phyloP scores from a whole-genome alignment of 345 rosid species.

The Psidium guajava region DNA sequence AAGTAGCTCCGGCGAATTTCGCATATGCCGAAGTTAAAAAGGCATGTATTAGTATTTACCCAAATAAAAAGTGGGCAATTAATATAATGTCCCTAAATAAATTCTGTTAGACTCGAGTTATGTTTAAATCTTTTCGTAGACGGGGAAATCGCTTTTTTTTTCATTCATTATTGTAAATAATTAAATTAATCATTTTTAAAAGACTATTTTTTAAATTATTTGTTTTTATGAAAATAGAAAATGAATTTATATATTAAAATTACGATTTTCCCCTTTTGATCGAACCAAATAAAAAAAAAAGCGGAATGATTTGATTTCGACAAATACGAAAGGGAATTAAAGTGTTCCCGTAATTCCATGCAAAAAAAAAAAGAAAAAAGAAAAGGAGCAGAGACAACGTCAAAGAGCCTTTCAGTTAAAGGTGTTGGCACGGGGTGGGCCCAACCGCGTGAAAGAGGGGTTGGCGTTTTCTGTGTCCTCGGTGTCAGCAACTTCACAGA shows the following conservation, averaged over 20 bases:
- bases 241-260: too few species aligned
- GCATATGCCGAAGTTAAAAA: not conserved
- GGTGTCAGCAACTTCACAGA: not conserved
- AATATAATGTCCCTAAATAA: fast-evolving
- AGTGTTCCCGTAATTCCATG: not conserved
- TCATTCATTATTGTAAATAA: not conserved
- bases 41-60: not conserved
- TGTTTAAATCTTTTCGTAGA: fast-evolving
- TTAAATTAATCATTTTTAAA: fast-evolving
- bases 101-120: not conserved
- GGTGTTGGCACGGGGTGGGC: not conserved
- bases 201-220: fast-evolving
- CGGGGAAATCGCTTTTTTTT: not conserved
- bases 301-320: too few species aligned
- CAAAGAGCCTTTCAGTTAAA: not conserved
- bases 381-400: not conserved
- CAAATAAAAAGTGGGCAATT: not conserved
- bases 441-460: not conserved
- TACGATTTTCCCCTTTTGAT: too few species aligned
- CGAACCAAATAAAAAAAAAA: too few species aligned
- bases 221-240: not conserved
- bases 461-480: not conserved
- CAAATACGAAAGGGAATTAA: too few species aligned
- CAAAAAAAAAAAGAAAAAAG: not conserved
- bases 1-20: not conserved